These are phyloP conservation scores for Scorias spongiosa DNA, from an alignment of 2,329 filamentous ascomycete genomes.

Conservation along the genomic window DNA sequence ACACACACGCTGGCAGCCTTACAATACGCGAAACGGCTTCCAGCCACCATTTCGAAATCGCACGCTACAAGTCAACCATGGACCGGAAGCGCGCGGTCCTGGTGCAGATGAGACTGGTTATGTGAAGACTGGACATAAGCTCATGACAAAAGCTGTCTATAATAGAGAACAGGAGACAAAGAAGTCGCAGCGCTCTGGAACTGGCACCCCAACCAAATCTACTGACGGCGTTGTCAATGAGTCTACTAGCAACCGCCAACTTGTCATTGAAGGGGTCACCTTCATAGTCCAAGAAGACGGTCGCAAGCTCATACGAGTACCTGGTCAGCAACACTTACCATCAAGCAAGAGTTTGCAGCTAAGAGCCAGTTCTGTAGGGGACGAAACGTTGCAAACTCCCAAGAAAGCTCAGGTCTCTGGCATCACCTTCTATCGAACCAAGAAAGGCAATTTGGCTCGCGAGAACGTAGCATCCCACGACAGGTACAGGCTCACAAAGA, in stretches of 20 bases:
- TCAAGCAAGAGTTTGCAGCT: constrained; percentile 4
- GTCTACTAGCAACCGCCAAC: not conserved
- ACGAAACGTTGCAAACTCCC: constrained; percentile 41
- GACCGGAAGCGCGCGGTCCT: not conserved
- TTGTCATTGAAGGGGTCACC: constrained; percentile 47
- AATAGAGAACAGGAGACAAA: constrained; percentile 49
- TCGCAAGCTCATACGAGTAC: constrained; percentile 63
- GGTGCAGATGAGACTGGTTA: constrained; percentile 4
- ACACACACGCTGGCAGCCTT: constrained; percentile 12
- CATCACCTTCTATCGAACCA: constrained; percentile 71
- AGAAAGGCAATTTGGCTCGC: constrained; percentile 73
- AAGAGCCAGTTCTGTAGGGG: constrained; percentile 9
- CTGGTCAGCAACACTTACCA: constrained; percentile 39
- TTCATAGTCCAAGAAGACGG: constrained; percentile 63
- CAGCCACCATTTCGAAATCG: constrained; percentile 35
- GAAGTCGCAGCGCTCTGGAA: not conserved
- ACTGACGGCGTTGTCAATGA: not conserved
- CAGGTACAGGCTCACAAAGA: constrained; percentile 7
- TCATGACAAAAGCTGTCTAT: constrained; percentile 69
- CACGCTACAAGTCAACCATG: constrained; percentile 29
- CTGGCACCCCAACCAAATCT: not conserved
- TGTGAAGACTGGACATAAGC: constrained; percentile 58
- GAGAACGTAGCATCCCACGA: constrained; percentile 5
- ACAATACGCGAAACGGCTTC: constrained; percentile 18
- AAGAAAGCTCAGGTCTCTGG: constrained; percentile 59